Evolutionary conservation across 2,329 filamentous ascomycete genomes (phyloP).

Genomic region (Nemania abortiva): DNA sequence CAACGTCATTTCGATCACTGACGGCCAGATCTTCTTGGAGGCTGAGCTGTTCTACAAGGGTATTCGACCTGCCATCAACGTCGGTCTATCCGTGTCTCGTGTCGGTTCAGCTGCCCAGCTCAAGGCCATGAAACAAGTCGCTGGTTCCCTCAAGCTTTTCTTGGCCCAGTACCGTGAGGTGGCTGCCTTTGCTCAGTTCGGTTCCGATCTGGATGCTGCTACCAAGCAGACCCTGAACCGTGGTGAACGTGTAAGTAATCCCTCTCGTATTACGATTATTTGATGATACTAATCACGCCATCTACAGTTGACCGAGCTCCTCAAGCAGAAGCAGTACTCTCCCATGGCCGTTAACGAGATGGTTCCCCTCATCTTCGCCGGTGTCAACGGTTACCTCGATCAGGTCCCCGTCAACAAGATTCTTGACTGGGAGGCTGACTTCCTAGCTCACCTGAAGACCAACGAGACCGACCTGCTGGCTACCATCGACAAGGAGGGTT

Average conservation of each 20-base stretch:
- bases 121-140: conserved; percentile 99
- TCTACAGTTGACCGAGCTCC: conserved; percentile 85
- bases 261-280: conserved; percentile 12
- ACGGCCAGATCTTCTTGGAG: conserved; percentile 99
- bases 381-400: conserved; percentile 98
- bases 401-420: conserved; percentile 90
- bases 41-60: conserved; percentile 99
- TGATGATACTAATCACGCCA: conserved; percentile 36
- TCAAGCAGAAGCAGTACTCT: conserved; percentile 99
- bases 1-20: conserved; percentile 99
- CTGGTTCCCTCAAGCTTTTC: conserved; percentile 99
- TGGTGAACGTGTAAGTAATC: conserved; percentile 90
- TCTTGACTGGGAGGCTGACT: conserved; percentile 92
- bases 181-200: conserved; percentile 99
- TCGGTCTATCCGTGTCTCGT: conserved; percentile 99
- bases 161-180: conserved; percentile 99
- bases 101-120: conserved; percentile 99
- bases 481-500: conserved; percentile 94
- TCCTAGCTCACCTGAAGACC: conserved; percentile 90
- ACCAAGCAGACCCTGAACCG: conserved; percentile 98
- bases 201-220: conserved; percentile 98
- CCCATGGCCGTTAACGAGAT: conserved; percentile 99
- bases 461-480: conserved; percentile 87
- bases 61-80: conserved; percentile 99
- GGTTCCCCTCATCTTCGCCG: conserved; percentile 98